Percentiles rank a stretch among this genome's conserved stretches.
Evolutionary conservation across 2,329 filamentous ascomycete species (phyloP).

Genomic region (Tolypocladium capitatum): DNA sequence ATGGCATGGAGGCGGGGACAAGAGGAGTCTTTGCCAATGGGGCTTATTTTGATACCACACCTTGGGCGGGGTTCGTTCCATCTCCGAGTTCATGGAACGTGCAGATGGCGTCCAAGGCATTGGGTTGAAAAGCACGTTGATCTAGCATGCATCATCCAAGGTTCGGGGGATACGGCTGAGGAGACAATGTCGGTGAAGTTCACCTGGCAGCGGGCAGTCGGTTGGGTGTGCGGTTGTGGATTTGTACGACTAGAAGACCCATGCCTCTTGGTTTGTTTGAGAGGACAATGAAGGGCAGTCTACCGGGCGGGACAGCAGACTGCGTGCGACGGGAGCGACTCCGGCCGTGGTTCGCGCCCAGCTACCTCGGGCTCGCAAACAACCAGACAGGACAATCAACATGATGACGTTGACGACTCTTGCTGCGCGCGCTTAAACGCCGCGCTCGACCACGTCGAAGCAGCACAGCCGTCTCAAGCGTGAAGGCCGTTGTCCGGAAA

Average conservation of each 20-base stretch:
- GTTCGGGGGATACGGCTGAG: conserved; percentile 15
- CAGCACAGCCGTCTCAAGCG: not conserved
- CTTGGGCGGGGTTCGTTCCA: conserved; percentile 12
- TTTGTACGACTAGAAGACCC: conserved; percentile 20
- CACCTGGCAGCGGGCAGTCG: conserved; percentile 6
- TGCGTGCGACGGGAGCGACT: not conserved
- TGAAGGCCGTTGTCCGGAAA: not conserved
- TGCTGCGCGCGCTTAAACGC: not conserved
- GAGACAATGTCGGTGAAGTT: conserved; percentile 8
- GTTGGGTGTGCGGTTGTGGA: conserved; percentile 4
- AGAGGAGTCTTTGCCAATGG: conserved; percentile 16
- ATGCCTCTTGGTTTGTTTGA: conserved; percentile 1
- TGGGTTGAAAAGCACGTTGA: conserved; percentile 26
- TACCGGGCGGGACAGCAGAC: not conserved
- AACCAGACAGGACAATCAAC: conserved; percentile 3
- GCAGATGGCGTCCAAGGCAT: conserved; percentile 18
- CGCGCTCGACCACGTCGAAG: conserved; percentile 1
- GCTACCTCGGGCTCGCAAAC: not conserved
- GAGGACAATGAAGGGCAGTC: not conserved
- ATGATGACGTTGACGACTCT: conserved; percentile 3
- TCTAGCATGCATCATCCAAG: conserved; percentile 28
- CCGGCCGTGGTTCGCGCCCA: too few species aligned
- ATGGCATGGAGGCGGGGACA: conserved; percentile 12
- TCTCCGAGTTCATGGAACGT: conserved; percentile 17
- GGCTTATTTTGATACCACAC: conserved; percentile 15